Conservation (phyloP, 2,329 filamentous ascomycete species). For the Huntiella savannae region DNA sequence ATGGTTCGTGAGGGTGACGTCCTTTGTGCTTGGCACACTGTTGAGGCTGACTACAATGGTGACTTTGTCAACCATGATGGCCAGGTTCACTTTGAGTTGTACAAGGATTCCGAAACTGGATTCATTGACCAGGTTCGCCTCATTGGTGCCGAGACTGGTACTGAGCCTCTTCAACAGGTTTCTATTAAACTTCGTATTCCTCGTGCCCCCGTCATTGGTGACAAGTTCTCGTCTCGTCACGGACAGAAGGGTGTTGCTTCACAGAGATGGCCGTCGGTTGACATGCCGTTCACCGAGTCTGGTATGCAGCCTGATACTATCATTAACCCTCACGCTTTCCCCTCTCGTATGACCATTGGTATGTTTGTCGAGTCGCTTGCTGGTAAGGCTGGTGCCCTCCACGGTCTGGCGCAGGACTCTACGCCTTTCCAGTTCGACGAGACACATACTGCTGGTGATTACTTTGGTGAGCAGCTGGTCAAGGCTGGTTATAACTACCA, state of each 20-base stretch:
- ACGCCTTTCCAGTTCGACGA: conserved; percentile 93
- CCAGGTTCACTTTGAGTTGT: conserved; percentile 72
- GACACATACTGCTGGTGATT: conserved; percentile 76
- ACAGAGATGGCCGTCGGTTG: conserved; percentile 81
- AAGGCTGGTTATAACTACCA: conserved; percentile 96
- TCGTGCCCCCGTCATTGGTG: conserved; percentile 78
- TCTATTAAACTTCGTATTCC: conserved; percentile 88
- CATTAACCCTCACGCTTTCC: conserved; percentile 98
- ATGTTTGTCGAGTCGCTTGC: conserved; percentile 98
- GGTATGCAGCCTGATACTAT: conserved; percentile 96
- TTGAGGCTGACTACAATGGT: conserved; percentile 59
- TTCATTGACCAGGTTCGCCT: conserved; percentile 88
- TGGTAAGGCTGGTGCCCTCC: conserved; percentile 82
- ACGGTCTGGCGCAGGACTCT: conserved; percentile 87
- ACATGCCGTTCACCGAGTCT: conserved; percentile 93
- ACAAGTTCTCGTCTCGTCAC: conserved; percentile 98
- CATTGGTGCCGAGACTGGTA: conserved; percentile 67
- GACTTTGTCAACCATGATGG: conserved; percentile 73
- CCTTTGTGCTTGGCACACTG: conserved; percentile 76
- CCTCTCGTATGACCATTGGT: conserved; percentile 97
- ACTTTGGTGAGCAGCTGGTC: conserved; percentile 88
- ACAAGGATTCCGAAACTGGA: conserved; percentile 77
- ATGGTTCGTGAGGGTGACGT: conserved; percentile 64
- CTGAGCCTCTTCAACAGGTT: conserved; percentile 68
- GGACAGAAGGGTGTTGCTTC: conserved; percentile 95